Evolutionary conservation across 257 asterid genomes (phyloP), one percentile per base, ranked within the genome.

Genomic region (Coffea eugenioides): DNA sequence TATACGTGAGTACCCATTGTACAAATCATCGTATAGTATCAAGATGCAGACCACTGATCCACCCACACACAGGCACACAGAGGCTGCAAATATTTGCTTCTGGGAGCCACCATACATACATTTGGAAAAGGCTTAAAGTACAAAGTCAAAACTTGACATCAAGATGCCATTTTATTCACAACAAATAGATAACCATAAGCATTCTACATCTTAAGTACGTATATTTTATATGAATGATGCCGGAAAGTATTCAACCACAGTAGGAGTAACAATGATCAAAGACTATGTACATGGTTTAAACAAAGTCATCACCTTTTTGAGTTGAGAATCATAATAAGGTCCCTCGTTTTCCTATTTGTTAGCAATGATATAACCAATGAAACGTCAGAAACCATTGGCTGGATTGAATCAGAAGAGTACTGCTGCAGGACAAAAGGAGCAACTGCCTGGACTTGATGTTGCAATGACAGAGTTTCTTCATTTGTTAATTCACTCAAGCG

Each of bases 391-490:
- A 90, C 86, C 96, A 91, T 89, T 71, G 78, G 85, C 78, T 88
- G 95, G 88, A 92, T 89, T 45, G 90, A 80, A 67, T 92, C 97
- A 52, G 98, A 75, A 77, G 89, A 59, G 81, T 89, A 95, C 78
- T 93, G 99, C 87, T 95, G 99, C 82, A 95, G 95, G 76, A 92
- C 94, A 78, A 84, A 87, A 49, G 99, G 97, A 82, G 99, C 96
- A 77, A 90, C 97, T 56, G 99, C 83, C 87, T 95, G 99, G 80
- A 95, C 97, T 91, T 93, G 98, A 84, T 95, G 97, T 87, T 92
- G 99, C 76, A 95, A 86, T 52, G 98, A 91, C 75, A 91, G 80
- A 66, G 94, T 92, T 84, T 95, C 97, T 85, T 90, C 91, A 89
- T 88, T 93, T 43, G 92, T 91, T 87, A 91, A 88, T 82, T 93